phyloP scores from a whole-genome alignment of 495 filamentous ascomycete species.

The Pyrenula aspistea region DNA sequence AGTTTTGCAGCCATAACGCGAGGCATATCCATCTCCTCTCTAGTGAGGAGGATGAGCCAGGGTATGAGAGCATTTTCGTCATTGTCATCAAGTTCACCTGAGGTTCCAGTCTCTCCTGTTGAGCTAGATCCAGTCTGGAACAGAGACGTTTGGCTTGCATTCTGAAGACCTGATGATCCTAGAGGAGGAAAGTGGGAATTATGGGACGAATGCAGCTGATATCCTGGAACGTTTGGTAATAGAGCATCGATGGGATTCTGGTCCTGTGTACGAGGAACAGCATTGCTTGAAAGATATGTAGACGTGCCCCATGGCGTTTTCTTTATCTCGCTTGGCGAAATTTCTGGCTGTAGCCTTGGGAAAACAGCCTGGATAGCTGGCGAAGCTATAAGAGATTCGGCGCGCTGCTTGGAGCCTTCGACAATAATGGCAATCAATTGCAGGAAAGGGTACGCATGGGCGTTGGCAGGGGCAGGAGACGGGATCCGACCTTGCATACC shows the following conservation, averaged over 20 bases:
- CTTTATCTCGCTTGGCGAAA: conserved; percentile 29
- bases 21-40: conserved; percentile 48
- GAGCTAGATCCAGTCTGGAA: conserved; percentile 15
- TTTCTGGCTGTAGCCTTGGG: conserved; percentile 35
- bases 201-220: conserved; percentile 18
- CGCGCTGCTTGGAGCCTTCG: conserved; percentile 63
- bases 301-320: conserved; percentile 29
- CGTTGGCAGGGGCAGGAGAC: conserved; percentile 42
- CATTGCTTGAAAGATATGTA: conserved; percentile 30
- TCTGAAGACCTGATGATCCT: conserved; percentile 30
- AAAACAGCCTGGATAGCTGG: conserved; percentile 64
- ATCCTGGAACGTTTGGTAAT: conserved; percentile 36
- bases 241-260: conserved; percentile 47
- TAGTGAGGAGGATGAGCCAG: conserved; percentile 66
- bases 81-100: conserved; percentile 30
- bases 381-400: conserved; percentile 66
- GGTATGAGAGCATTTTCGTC: conserved; percentile 69
- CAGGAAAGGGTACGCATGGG: conserved; percentile 59
- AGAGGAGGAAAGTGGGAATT: conserved; percentile 45
- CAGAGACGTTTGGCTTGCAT: conserved; percentile 28
- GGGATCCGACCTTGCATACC: conserved; percentile 23
- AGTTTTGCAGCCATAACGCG: conserved; percentile 72
- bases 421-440: conserved; percentile 73
- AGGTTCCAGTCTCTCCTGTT: conserved; percentile 18
- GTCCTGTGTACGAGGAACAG: conserved; percentile 26